Conservation (phyloP, 2,329 filamentous ascomycete species). For the Aspergillus sp. region DNA sequence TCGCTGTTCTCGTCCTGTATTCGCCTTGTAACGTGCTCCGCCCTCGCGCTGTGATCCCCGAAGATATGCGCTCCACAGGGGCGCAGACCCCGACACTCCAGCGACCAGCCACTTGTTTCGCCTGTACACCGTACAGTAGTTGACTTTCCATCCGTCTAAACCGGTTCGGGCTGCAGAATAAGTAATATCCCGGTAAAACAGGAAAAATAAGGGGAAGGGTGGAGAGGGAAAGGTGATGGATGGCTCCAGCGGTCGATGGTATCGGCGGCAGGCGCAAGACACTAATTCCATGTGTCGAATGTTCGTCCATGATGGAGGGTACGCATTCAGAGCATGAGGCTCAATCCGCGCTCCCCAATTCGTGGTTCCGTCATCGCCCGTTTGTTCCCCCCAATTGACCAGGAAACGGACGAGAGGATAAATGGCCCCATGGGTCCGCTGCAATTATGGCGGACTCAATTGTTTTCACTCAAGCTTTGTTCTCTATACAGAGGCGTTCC, state of each 20-base stretch:
- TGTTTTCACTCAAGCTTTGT: slow-evolving; percentile 3
- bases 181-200: not conserved
- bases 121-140: not conserved
- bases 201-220: not conserved
- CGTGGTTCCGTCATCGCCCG: not conserved
- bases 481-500: not conserved
- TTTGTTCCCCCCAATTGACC: not conserved
- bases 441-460: not conserved
- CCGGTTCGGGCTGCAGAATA: not conserved
- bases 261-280: not conserved
- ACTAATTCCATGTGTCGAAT: not conserved
- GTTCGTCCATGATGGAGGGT: slow-evolving; percentile 2
- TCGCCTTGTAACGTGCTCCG: not conserved
- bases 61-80: not conserved
- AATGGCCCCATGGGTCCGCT: slow-evolving; percentile 9
- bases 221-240: not conserved
- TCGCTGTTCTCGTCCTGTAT: not conserved
- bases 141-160: not conserved
- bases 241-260: not conserved
- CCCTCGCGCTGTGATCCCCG: not conserved
- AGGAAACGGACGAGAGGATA: slow-evolving; percentile 2
- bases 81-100: not conserved
- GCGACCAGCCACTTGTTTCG: not conserved
- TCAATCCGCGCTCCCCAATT: slow-evolving; percentile 4
- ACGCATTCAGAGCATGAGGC: slow-evolving; percentile 5